These are phyloP conservation scores for Vicia sativa DNA, from an alignment of 306 rosid genomes.

Conservation along the genomic window DNA sequence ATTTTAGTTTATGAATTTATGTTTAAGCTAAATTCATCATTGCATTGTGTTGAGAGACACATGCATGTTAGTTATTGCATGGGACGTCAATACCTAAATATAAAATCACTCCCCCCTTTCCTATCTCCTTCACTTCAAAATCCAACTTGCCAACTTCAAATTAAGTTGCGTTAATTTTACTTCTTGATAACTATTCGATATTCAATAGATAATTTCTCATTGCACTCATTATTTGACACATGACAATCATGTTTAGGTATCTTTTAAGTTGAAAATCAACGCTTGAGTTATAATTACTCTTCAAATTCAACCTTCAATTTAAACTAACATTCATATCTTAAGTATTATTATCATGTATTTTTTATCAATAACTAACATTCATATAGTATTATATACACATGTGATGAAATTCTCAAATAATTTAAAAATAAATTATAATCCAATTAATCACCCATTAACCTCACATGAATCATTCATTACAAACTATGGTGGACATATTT, in stretches of 20 bases:
- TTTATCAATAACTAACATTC: neutral
- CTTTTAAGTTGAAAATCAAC: constrained; percentile 37
- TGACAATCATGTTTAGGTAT: constrained; percentile 39
- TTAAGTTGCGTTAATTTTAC: constrained; percentile 59
- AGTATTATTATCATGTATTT: no score
- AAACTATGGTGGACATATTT: constrained; percentile 43
- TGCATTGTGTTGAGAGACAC: neutral
- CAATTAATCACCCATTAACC: constrained; percentile 28
- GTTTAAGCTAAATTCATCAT: neutral
- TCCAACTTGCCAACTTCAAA: constrained; percentile 44
- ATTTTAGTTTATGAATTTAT: neutral
- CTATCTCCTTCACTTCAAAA: constrained; percentile 25
- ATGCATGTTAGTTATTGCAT: constrained; percentile 14
- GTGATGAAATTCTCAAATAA: constrained; percentile 11
- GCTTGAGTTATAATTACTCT: constrained; percentile 44
- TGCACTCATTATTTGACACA: constrained; percentile 45
- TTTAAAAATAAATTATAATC: constrained; percentile 29
- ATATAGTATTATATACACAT: neutral
- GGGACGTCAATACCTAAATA: neutral
- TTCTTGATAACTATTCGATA: constrained; percentile 33
- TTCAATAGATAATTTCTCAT: constrained; percentile 30
- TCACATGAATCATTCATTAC: constrained; percentile 29
- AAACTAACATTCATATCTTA: constrained; percentile 42
- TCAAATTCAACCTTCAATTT: constrained; percentile 37
- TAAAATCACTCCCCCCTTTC: constrained; percentile 43